phyloP scores from a whole-genome alignment of 2,329 filamentous ascomycete genomes.

The Paracamarosporium sp. region DNA sequence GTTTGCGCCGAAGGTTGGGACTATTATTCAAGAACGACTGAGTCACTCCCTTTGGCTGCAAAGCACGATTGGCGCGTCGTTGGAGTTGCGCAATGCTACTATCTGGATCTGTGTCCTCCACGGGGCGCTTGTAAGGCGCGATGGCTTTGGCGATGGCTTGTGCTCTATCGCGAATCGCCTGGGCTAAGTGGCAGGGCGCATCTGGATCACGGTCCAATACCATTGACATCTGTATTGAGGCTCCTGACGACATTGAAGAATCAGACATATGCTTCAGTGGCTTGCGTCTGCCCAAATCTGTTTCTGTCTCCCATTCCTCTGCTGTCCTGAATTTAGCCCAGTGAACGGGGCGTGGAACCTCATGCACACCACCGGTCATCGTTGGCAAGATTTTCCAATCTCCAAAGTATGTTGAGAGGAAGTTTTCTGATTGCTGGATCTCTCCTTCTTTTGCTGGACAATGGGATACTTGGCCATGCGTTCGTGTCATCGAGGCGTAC shows the following conservation, averaged over 20 bases:
- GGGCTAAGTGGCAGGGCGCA: background rate
- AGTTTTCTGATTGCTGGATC: background rate
- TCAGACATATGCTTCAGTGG: background rate
- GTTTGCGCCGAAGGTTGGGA: background rate
- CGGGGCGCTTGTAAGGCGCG: background rate
- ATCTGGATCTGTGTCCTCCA: background rate
- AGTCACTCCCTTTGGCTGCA: background rate
- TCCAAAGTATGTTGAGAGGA: constrained; percentile 23
- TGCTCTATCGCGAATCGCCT: background rate
- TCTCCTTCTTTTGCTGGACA: background rate
- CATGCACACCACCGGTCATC: background rate
- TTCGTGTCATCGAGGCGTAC: constrained; percentile 19
- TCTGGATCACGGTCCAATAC: background rate
- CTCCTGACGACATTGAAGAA: background rate
- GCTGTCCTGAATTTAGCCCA: constrained; percentile 23
- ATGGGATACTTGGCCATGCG: constrained; percentile 16
- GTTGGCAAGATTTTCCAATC: constrained; percentile 21
- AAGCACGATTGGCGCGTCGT: background rate
- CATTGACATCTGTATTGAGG: background rate
- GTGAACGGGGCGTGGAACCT: constrained; percentile 14
- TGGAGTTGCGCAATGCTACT: background rate
- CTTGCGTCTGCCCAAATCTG: constrained; percentile 6
- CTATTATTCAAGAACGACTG: background rate
- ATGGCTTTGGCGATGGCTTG: background rate
- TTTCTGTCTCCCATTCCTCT: constrained; percentile 11